Evolutionary conservation across 345 rosid genomes (phyloP).

Genomic region (Lepidium didymum): DNA sequence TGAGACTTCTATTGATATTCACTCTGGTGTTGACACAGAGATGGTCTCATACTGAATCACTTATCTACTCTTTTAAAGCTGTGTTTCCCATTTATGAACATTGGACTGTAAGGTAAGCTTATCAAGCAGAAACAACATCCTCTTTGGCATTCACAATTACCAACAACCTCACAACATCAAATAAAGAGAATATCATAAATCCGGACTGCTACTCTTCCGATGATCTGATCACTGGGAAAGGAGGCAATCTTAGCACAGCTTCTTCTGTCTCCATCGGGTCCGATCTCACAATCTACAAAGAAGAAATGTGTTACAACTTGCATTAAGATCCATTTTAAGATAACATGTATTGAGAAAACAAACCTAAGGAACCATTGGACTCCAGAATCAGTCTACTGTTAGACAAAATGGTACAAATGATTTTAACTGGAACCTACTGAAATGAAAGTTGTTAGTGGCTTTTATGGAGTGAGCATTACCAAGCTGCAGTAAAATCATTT

Average conservation of each 20-base stretch:
- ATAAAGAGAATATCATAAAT: not conserved
- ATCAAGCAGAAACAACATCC: not conserved
- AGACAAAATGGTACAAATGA: not conserved
- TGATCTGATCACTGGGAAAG: constrained; percentile 30
- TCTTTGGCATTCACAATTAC: not conserved
- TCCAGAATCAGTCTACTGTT: not conserved
- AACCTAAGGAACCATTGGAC: not conserved
- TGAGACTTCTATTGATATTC: not conserved
- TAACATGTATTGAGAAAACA: not conserved
- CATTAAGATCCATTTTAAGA: not conserved
- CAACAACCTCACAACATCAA: not conserved
- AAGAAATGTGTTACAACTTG: not conserved
- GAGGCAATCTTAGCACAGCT: constrained; percentile 63
- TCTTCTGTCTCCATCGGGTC: constrained; percentile 74
- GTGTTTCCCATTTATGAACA: not conserved
- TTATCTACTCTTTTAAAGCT: not conserved
- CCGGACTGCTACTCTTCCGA: not conserved
- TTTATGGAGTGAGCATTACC: not conserved
- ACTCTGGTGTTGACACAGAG: not conserved
- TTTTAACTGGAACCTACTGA: not conserved
- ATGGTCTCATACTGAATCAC: not conserved
- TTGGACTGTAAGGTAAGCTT: not conserved
- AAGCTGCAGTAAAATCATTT: not conserved
- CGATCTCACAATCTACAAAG: constrained; percentile 51
- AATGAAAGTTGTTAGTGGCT: not conserved